Base-by-base conservation (phyloP, 805 yeast genomes). In the Starmerella scarabaei region DNA sequence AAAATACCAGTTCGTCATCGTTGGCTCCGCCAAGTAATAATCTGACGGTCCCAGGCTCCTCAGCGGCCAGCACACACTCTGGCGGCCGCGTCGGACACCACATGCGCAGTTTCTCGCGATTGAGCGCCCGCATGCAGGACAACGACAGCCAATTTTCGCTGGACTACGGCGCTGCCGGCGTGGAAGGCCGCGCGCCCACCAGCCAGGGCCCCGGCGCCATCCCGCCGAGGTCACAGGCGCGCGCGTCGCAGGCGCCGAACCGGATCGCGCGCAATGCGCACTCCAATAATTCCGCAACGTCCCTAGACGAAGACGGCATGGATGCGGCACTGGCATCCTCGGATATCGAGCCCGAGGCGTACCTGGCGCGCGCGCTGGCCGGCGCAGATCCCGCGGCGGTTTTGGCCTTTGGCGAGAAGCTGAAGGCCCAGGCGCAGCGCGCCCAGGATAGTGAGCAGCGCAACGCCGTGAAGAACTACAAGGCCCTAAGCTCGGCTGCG, bases 251-350 rank as follows among this genome's bases (percentile, higher is more conserved):
- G 16, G 12, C n/a, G 30, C 16, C 30, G 30, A 12, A 15, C 30
- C 36, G 5, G 36, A 33, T 18, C 28, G 27, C 20, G 5, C 31
- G 36, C 16, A 44, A 44, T 30, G 35, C 28, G 58, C 23, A 71
- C 71, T n/a, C n/a, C n/a, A n/a, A n/a, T n/a, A n/a, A n/a, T n/a
- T n/a, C n/a, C n/a, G n/a, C n/a, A n/a, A n/a, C n/a, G n/a, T n/a
- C n/a, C n/a, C n/a, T 16, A 16, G 43, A 21, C 38, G 71, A 80
- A 21, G 68, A 73, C 49, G 71, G 71, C 14, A 16, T 42, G n/a
- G 50, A 49, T 29, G 21, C 44, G n/a, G 30, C 42, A 21, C 54
- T 80, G 81, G 30, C 80, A 72, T 50, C 71, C 69, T 47, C 73
- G 73, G 48, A 73, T 78, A 24, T 56, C 75, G 37, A 50, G 29